phyloP scores from a whole-genome alignment of 2,329 filamentous ascomycete genomes.

The Calycina herbarum region DNA sequence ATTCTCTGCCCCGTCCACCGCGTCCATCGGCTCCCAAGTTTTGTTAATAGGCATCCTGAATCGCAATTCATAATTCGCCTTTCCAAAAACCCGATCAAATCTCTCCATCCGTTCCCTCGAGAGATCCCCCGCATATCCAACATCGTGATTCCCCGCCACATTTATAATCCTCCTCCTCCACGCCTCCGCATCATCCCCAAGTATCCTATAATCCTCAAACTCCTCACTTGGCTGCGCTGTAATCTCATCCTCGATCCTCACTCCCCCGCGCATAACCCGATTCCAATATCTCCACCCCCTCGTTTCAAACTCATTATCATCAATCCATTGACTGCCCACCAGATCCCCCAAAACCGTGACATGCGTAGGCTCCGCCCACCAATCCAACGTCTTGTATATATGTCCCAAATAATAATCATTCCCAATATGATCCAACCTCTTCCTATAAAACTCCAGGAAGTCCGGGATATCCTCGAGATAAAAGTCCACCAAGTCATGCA shows the following conservation, averaged over 20 bases:
- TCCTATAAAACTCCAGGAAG: slow-evolving; percentile 66
- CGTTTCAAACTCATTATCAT: slow-evolving; percentile 76
- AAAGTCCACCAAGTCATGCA: slow-evolving; percentile 62
- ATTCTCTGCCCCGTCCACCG: slow-evolving; percentile 45
- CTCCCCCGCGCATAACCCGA: slow-evolving; percentile 69
- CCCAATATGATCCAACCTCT: slow-evolving; percentile 82
- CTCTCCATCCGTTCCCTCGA: slow-evolving; percentile 71
- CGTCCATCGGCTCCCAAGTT: slow-evolving; percentile 27
- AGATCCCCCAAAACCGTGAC: slow-evolving; percentile 87
- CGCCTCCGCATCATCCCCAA: slow-evolving; percentile 45
- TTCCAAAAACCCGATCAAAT: slow-evolving; percentile 84
- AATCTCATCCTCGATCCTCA: slow-evolving; percentile 60
- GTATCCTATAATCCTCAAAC: slow-evolving; percentile 34
- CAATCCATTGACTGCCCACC: slow-evolving; percentile 93
- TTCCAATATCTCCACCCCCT: slow-evolving; percentile 78
- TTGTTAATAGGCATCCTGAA: slow-evolving; percentile 58
- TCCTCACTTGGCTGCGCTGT: slow-evolving; percentile 48
- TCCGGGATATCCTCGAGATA: slow-evolving; percentile 67
- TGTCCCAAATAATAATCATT: slow-evolving; percentile 96
- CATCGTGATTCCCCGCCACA: slow-evolving; percentile 91
- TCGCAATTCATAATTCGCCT: slow-evolving; percentile 84
- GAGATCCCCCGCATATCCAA: slow-evolving; percentile 93
- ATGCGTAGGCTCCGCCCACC: slow-evolving; percentile 86
- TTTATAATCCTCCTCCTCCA: slow-evolving; percentile 86
- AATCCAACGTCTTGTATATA: slow-evolving; percentile 79